Evolutionary conservation across 805 yeast genomes (phyloP).

Genomic region (Wickerhamomyces alni): DNA sequence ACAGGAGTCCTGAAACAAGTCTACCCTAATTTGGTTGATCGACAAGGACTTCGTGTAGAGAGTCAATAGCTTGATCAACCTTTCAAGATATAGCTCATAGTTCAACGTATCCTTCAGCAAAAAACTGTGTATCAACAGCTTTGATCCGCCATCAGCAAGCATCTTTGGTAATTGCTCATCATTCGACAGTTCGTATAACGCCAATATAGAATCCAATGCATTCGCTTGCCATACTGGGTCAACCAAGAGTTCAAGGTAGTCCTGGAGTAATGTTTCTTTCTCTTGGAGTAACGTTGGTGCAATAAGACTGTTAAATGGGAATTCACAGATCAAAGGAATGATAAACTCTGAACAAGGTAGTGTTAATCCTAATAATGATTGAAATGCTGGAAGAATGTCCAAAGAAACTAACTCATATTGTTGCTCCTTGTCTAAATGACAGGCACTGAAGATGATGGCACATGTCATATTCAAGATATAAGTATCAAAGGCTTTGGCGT

Average conservation of each 20-base stretch:
- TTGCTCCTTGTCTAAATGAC: conserved; percentile 36
- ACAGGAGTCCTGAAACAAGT: conserved; percentile 9
- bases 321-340: conserved; percentile 42
- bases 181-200: conserved; percentile 31
- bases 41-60: conserved; percentile 8
- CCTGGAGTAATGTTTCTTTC: conserved; percentile 23
- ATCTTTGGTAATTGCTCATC: conserved; percentile 23
- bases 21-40: conserved; percentile 18
- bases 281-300: conserved; percentile 26
- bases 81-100: conserved; percentile 37
- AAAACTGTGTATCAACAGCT: conserved; percentile 34
- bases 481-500: conserved; percentile 13
- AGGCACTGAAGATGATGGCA: conserved; percentile 39
- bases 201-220: conserved; percentile 42
- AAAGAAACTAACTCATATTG: conserved; percentile 34
- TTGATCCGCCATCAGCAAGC: conserved; percentile 23
- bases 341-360: conserved; percentile 41
- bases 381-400: conserved; percentile 36
- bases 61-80: conserved; percentile 28
- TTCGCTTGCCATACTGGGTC: conserved; percentile 51
- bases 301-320: conserved; percentile 33
- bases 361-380: conserved; percentile 30
- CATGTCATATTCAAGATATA: conserved; percentile 36
- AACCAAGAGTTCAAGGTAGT: conserved; percentile 31
- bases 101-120: conserved; percentile 34